A percentile compares a stretch with the other conserved stretches of the same genome.
These are phyloP conservation scores for Globisporangium echinulatum DNA, from an alignment of 352 stramenopile genomes.

Conservation along the genomic window DNA sequence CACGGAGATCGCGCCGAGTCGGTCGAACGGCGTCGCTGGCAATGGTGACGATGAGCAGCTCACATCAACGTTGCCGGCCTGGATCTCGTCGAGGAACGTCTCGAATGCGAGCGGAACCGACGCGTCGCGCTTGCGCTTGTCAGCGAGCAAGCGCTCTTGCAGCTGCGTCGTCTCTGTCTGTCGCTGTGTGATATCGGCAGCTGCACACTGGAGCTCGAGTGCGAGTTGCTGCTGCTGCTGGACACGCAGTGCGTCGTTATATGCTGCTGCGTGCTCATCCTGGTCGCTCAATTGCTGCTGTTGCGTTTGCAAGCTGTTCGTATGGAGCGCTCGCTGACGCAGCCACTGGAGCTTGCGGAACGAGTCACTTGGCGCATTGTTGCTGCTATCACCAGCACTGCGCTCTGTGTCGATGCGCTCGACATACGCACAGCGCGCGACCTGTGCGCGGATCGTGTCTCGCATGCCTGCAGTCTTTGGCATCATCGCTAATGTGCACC, in stretches of 20 bases:
- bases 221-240: constrained; percentile 12
- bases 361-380: constrained; percentile 21
- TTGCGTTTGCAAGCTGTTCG: neutral
- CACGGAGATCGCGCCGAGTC: constrained; percentile 31
- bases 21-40: constrained; percentile 22
- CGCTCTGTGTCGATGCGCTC: constrained; percentile 20
- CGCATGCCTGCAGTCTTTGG: constrained; percentile 15
- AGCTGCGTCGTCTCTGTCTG: neutral
- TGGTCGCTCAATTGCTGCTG: neutral
- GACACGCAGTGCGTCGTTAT: neutral
- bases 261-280: neutral
- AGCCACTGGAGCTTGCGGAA: constrained; percentile 42
- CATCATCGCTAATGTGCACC: too few relatives aligned
- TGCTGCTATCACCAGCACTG: neutral
- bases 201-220: constrained; percentile 13
- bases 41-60: constrained; percentile 12
- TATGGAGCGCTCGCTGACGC: constrained; percentile 18
- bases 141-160: constrained; percentile 3
- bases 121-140: constrained; percentile 2
- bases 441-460: constrained; percentile 12
- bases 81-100: constrained; percentile 26
- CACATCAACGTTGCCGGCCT: constrained; percentile 21
- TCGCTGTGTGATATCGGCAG: neutral
- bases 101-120: constrained; percentile 19
- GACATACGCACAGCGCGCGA: constrained; percentile 41